Evolutionary conservation across 1,284 basidiomycete species (phyloP), one percentile per base, ranked within the genome.

Genomic region (Singerocomus inundabilis): DNA sequence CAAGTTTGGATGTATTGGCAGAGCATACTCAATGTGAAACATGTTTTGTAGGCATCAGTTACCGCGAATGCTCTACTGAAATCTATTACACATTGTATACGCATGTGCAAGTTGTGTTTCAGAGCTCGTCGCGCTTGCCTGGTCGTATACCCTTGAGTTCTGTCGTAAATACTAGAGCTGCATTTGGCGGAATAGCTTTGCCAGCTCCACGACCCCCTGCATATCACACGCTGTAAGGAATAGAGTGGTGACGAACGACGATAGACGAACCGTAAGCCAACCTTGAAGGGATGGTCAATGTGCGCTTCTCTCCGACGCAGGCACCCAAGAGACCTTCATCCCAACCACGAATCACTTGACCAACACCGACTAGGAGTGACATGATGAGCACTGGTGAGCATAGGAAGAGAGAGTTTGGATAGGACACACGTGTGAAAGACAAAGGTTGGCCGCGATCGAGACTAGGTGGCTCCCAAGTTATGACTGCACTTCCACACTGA

Each of bases 221-320:
- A 63, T 44, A 13, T n/a, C 5, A 26, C 13, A 38, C 11, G 24
- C 29, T 4, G 38, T 45, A 8, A 51, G 43, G 55, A 36, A n/a
- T n/a, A 12, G 24, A 34, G 26, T 13, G 6, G 30, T 13, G 25
- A 39, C 16, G 50, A 32, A 28, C 21, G 35, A 37, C 25, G 30
- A 13, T 16, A 24, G 16, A 76, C 86, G 54, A 54, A 93, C 93
- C 93, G 63, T 95, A 96, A 12, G 83, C 93, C 71, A 85, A 72
- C 44, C 75, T 56, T 12, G 88, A 67, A 15, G 93, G 93, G 57
- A 94, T 94, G 16, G 85, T 92, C 55, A 98, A 79, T n/a, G 79
- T 91, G 39, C 95, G 85, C 77, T 93, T 94, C 76, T 98, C 95
- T 51, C 82, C 78, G 31, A 91, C 66, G 69, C 95, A 98, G 88